Conservation (phyloP, 2,329 filamentous ascomycete species). For the Penicillium sp. region DNA sequence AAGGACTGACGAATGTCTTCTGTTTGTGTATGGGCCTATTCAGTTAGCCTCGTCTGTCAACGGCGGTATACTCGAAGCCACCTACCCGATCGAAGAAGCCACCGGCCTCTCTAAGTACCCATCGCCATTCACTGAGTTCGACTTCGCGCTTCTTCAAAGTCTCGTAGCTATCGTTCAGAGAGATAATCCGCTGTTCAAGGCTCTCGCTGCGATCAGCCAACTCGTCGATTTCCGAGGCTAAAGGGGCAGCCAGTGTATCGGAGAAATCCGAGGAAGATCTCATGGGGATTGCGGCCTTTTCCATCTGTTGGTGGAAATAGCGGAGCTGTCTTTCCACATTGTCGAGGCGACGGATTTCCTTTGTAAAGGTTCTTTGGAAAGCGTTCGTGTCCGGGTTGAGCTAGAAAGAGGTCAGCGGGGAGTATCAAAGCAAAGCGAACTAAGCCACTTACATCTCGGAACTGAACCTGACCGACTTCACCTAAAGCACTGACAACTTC, state of each 20-base stretch:
- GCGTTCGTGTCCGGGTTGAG: slow-evolving; percentile 89
- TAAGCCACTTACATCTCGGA: slow-evolving; percentile 74
- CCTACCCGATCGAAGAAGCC: slow-evolving; percentile 84
- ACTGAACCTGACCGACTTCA: slow-evolving; percentile 94
- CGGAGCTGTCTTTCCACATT: slow-evolving; percentile 97
- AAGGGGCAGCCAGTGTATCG: slow-evolving; percentile 79
- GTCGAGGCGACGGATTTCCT: slow-evolving; percentile 94
- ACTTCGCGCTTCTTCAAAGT: slow-evolving; percentile 96
- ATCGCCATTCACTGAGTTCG: slow-evolving; percentile 96
- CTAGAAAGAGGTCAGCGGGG: slow-evolving; percentile 47
- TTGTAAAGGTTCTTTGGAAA: slow-evolving; percentile 95
- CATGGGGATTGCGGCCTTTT: slow-evolving; percentile 82
- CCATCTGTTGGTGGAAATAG: slow-evolving; percentile 95
- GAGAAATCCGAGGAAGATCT: slow-evolving; percentile 88
- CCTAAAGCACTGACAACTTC: slow-evolving; percentile 96
- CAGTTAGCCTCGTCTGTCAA: not conserved
- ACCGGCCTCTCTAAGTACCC: slow-evolving; percentile 92
- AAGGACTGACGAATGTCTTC: slow-evolving; percentile 93
- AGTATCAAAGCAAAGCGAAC: not conserved
- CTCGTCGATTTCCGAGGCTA: slow-evolving; percentile 94
- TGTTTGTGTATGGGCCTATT: slow-evolving; percentile 80
- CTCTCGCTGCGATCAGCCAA: slow-evolving; percentile 87
- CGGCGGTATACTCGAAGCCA: not conserved
- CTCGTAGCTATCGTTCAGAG: slow-evolving; percentile 97
- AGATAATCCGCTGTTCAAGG: slow-evolving; percentile 85